Base-by-base conservation (phyloP, 129 eudicot genomes). In the Lactuca sativa region DNA sequence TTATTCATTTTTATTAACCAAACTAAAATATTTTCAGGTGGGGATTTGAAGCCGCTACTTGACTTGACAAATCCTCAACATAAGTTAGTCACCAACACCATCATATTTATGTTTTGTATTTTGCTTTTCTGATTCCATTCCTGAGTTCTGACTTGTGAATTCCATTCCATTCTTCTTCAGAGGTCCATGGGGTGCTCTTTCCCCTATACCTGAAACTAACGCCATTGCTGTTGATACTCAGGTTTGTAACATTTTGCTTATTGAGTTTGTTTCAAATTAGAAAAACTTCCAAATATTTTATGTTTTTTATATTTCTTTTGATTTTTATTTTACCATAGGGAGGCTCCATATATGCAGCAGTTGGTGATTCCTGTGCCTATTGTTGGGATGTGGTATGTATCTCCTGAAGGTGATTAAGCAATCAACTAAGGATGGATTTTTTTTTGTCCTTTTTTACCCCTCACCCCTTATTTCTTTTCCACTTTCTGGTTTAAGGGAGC, bases 121-220 rank as follows among this genome's bases (percentile, higher is more conserved):
- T 36, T n/a, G 6, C n/a, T 5, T 59, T 59, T 30, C 15, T 48
- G 59, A 49, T 48, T 66, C 48, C 32, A 48, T 25, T 16, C 0
- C 13, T n/a, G 10, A 47, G 69, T 30, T 74, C n/a, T 69, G 59
- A 67, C 71, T 31, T 48, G 37, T 59, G 74, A 12, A 47, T 47
- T 47, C 66, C 47, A 4, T 75, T 80, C 47, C 47, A 4, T 75
- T 80, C 47, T 56, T 59, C 59, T 58, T 16, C 84, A 89, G 97
- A 75, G 99, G 99, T 75, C 99, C 99, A 56, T 93, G 99, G 99
- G 95, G 86, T 66, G 83, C 99, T 67, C 92, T 93, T 69, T 93
- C 99, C 59, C 92, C 99, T 66, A 85, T 93, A 55, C 97, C 99
- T 17, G 99, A 93, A 70, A 93, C 82, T 77, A 93, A 93, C 69